Evolutionary conservation across 495 filamentous ascomycete genomes (phyloP).

Genomic region (Tuber borchii): DNA sequence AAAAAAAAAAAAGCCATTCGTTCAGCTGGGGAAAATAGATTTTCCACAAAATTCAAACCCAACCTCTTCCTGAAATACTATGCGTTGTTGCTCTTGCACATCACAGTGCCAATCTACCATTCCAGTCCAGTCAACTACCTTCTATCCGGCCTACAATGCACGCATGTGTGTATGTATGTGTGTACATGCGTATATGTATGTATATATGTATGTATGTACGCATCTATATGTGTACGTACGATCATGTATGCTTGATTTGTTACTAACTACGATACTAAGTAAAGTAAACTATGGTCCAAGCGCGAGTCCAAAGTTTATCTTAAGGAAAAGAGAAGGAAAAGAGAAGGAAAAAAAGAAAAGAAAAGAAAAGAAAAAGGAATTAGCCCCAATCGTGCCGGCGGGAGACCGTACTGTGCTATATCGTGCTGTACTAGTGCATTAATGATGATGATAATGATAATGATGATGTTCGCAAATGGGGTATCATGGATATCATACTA

Average conservation of each 20-base stretch:
- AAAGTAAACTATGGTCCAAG: conserved; percentile 23
- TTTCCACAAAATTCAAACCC: not conserved
- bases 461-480: conserved; percentile 14
- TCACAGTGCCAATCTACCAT: not conserved
- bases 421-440: conserved; percentile 21
- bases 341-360: conserved; percentile 6
- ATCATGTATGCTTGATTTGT: not conserved
- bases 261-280: conserved; percentile 4
- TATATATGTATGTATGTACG: not conserved
- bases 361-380: not conserved
- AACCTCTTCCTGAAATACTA: not conserved
- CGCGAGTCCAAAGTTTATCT: not conserved
- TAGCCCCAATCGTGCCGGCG: not conserved
- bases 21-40: not conserved
- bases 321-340: not conserved
- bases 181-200: not conserved
- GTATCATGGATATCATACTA: not conserved
- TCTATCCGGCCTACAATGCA: not conserved
- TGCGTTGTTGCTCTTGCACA: not conserved
- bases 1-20: not conserved
- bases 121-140: not conserved
- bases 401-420: conserved; percentile 13
- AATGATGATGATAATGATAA: conserved; percentile 22
- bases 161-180: not conserved
- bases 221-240: not conserved